phyloP scores from a whole-genome alignment of 2,329 filamentous ascomycete species.

The Ophiostoma sp. region DNA sequence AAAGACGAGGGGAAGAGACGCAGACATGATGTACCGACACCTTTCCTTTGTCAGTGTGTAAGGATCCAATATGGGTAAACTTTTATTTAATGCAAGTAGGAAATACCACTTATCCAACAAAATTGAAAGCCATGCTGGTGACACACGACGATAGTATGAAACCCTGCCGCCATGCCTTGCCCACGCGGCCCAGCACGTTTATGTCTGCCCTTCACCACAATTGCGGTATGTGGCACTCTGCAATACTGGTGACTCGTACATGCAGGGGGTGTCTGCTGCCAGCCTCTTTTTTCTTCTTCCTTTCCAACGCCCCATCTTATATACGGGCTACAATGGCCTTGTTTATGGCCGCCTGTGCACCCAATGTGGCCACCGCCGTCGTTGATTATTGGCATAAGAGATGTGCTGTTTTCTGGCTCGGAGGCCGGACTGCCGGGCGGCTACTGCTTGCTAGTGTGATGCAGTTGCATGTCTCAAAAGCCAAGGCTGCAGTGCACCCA shows the following conservation, averaged over 20 bases:
- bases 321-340: not conserved
- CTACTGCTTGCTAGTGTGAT: not conserved
- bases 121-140: not conserved
- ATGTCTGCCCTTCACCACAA: no score
- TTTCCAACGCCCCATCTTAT: no score
- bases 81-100: constrained; percentile 24
- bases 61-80: constrained; percentile 9
- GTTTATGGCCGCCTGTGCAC: not conserved
- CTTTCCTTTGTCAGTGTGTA: constrained; percentile 12
- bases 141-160: not conserved
- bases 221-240: not conserved
- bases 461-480: not conserved
- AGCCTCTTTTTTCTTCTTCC: not conserved
- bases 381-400: no score
- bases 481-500: not conserved
- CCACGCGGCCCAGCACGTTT: not conserved
- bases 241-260: not conserved
- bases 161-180: not conserved
- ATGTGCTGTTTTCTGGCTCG: not conserved
- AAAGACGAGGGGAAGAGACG: not conserved
- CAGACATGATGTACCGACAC: not conserved
- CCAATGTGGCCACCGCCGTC: not conserved
- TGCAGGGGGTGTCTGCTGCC: not conserved
- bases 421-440: constrained; percentile 15
- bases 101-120: constrained; percentile 19